A percentile compares a stretch with the other conserved stretches of the same genome.
Conservation (phyloP, 148 eudicot species). For the Chenopodium formosanum region DNA sequence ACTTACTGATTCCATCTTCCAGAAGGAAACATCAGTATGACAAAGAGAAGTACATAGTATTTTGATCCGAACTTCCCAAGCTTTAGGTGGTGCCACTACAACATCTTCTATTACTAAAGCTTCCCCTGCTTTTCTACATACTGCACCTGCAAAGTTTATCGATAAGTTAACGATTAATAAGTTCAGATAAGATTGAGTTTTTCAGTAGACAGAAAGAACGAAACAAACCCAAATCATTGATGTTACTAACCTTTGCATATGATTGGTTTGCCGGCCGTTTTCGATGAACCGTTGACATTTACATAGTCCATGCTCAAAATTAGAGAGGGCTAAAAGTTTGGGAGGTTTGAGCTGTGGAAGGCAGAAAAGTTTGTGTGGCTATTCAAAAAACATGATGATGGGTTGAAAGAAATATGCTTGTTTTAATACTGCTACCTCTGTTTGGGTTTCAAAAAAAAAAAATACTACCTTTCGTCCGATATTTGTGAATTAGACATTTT, state of each 20-base stretch:
- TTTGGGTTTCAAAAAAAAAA: no score
- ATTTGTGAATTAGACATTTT: no score
- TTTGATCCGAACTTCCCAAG: slow-evolving; percentile 68
- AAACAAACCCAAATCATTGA: no score
- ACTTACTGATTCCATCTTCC: slow-evolving; percentile 53
- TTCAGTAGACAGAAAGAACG: no score
- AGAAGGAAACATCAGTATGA: slow-evolving; percentile 64
- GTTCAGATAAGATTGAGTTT: no score
- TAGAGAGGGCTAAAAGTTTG: background rate
- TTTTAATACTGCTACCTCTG: no score
- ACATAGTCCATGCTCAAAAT: slow-evolving; percentile 20
- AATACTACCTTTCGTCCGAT: no score
- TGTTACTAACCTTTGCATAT: slow-evolving; percentile 56
- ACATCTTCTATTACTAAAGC: slow-evolving; percentile 67
- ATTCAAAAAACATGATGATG: no score
- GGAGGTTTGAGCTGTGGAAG: background rate
- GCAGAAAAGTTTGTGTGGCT: background rate
- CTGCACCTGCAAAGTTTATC: slow-evolving; percentile 50
- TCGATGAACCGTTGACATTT: background rate
- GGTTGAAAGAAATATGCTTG: no score
- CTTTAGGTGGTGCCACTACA: slow-evolving; percentile 59
- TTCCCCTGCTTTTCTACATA: slow-evolving; percentile 61
- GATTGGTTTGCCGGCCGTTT: slow-evolving; percentile 63
- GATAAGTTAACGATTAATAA: no score
- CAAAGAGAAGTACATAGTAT: slow-evolving; percentile 78